A percentile compares a stretch with the other conserved stretches of the same genome.
Conservation (phyloP, 2,329 filamentous ascomycete genomes). For the Metarhizium humberi region DNA sequence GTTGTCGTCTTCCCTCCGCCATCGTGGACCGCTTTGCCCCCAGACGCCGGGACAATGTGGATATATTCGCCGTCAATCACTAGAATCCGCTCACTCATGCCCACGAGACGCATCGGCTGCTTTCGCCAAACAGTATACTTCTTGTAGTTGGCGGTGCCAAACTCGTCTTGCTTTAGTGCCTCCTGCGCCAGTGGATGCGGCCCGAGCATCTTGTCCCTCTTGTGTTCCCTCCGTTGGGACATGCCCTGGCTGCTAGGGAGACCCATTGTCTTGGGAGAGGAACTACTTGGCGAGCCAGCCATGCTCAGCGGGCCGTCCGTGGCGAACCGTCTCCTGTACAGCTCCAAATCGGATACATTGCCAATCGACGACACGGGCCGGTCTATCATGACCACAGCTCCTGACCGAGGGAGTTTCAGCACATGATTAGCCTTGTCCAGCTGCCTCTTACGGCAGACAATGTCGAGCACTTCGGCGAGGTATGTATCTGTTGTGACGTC, state of each 20-base stretch:
- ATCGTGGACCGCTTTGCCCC: conserved; percentile 56
- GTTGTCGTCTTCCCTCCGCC: conserved; percentile 64
- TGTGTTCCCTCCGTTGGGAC: conserved; percentile 39
- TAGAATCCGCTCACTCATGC: conserved; percentile 64
- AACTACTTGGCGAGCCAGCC: conserved; percentile 57
- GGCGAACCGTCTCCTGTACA: conserved; percentile 65
- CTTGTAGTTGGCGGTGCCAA: conserved; percentile 53
- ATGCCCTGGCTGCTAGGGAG: conserved; percentile 33
- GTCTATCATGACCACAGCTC: conserved; percentile 66
- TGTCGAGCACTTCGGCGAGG: conserved; percentile 71
- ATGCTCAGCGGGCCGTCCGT: conserved; percentile 64
- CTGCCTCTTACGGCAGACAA: conserved; percentile 66
- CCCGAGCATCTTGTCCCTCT: conserved; percentile 41
- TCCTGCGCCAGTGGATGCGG: conserved; percentile 60
- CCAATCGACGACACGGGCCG: conserved; percentile 72
- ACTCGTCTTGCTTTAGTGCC: conserved; percentile 48
- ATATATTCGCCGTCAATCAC: conserved; percentile 81
- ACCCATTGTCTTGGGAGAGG: conserved; percentile 56
- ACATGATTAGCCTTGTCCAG: conserved; percentile 74
- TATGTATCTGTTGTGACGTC: conserved; percentile 77
- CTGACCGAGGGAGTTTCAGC: conserved; percentile 65
- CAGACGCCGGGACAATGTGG: conserved; percentile 67
- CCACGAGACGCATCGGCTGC: conserved; percentile 72
- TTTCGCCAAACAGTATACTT: conserved; percentile 75
- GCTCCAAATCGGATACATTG: conserved; percentile 64